A percentile compares a stretch with the other conserved stretches of the same genome.
phyloP scores from a whole-genome alignment of 2,329 filamentous ascomycete species.

The Coleophoma crateriformis region DNA sequence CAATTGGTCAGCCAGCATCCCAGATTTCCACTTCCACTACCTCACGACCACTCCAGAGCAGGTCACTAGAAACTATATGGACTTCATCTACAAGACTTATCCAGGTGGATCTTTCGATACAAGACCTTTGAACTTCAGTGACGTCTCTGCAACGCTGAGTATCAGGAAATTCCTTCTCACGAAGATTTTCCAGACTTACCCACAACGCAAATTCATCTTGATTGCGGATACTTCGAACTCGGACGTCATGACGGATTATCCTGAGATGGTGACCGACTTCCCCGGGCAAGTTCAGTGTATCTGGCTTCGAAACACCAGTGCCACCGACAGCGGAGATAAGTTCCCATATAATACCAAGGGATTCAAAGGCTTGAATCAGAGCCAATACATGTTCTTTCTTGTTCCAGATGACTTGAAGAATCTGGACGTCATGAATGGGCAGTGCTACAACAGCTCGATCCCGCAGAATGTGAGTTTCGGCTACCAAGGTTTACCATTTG shows the following conservation, averaged over 20 bases:
- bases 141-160: constrained; percentile 63
- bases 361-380: constrained; percentile 61
- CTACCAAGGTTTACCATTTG: constrained; percentile 52
- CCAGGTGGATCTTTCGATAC: constrained; percentile 74
- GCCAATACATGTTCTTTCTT: constrained; percentile 75
- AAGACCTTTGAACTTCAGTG: constrained; percentile 74
- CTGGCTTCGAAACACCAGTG: constrained; percentile 66
- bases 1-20: constrained; percentile 64
- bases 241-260: constrained; percentile 66
- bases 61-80: constrained; percentile 72
- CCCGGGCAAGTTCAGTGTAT: constrained; percentile 73
- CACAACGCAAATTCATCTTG: constrained; percentile 68
- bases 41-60: constrained; percentile 78
- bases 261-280: constrained; percentile 56
- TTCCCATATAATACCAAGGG: constrained; percentile 73
- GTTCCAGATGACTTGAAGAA: constrained; percentile 62
- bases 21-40: constrained; percentile 74
- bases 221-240: constrained; percentile 72
- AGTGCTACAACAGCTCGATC: constrained; percentile 61
- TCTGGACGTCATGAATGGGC: constrained; percentile 61
- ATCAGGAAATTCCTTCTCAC: constrained; percentile 66
- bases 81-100: constrained; percentile 74
- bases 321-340: constrained; percentile 59
- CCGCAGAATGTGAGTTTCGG: constrained; percentile 68
- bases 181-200: constrained; percentile 71